Base-by-base conservation (phyloP, 169 alveolate species). In the Plasmodium chabaudi region DNA sequence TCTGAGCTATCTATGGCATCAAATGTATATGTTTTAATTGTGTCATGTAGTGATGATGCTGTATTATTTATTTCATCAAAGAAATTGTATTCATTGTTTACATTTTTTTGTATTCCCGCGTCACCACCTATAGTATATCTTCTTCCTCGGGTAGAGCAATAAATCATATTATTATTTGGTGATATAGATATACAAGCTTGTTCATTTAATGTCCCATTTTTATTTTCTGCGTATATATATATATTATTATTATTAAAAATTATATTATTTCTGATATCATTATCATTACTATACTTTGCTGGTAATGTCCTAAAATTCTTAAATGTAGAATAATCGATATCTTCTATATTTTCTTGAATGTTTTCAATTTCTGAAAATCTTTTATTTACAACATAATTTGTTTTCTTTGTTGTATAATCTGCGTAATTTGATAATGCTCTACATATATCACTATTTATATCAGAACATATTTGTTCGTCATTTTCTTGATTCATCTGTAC, bases 171-270 rank as follows among this genome's bases (percentile, higher is more conserved):
- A 56, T 82, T 82, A 61, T 82, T 72, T 25, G 88, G 88, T 13
- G 90, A 82, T 19, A 82, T 69, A 34, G 90, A 82, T 42, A 82
- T 82, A 53, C 90, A 69, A 51, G 90, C 90, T 13, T 82, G 86
- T 60, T 82, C 90, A 82, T 82, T 82, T 82, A 82, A 67, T 27
- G 90, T 82, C 56, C 90, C 90, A 68, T 82, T 82, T 56, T 82
- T 82, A 69, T 82, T 82, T 69, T 82, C 90, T 12, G 90, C 90
- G 60, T 82, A 82, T 25, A 82, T 82, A 82, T 82, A 82, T 21
- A 82, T 82, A 69, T 82, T 82, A 61, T 82, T 82, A 59, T 56
- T 82, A 23, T 65, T 82, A 69, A 65, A 82, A 68, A 82, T 82
- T 25, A 82, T 82, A 68, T 82, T 82, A 57, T 82, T 82, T 82